These are phyloP conservation scores for Vachellia collinsii DNA, from an alignment of 306 rosid genomes.

Conservation along the genomic window DNA sequence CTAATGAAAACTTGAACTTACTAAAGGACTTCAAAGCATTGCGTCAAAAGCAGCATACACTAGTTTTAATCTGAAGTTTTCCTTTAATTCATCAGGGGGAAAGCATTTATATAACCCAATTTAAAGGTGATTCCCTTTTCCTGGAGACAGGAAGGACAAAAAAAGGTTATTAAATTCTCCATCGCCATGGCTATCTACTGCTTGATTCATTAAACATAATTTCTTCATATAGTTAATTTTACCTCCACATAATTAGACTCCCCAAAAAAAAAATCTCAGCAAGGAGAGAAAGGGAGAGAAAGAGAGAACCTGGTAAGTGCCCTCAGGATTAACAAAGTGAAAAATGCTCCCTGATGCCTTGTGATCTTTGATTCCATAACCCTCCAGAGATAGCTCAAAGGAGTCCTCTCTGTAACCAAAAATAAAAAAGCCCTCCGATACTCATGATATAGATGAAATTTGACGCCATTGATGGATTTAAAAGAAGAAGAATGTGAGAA, in stretches of 20 bases:
- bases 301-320: conserved; percentile 52
- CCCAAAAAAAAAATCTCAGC: too few relatives aligned
- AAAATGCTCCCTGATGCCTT: conserved; percentile 66
- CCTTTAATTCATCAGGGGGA: neutral
- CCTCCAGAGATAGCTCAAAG: conserved; percentile 68
- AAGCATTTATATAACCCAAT: neutral
- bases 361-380: conserved; percentile 60
- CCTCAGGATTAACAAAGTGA: conserved; percentile 63
- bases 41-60: neutral
- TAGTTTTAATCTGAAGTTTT: neutral
- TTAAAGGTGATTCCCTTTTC: neutral
- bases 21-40: neutral
- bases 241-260: too few relatives aligned
- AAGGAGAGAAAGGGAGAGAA: neutral
- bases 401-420: conserved; percentile 56
- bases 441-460: neutral
- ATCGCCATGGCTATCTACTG: neutral
- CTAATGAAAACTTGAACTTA: neutral
- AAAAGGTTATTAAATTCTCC: neutral
- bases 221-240: neutral
- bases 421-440: neutral
- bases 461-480: neutral
- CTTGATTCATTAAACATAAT: neutral
- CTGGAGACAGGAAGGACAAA: neutral
- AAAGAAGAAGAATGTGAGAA: neutral